A percentile compares a stretch with the other conserved stretches of the same genome.
phyloP scores from a whole-genome alignment of 1,139 yeast species.

The Kluyveromyces marxianus region DNA sequence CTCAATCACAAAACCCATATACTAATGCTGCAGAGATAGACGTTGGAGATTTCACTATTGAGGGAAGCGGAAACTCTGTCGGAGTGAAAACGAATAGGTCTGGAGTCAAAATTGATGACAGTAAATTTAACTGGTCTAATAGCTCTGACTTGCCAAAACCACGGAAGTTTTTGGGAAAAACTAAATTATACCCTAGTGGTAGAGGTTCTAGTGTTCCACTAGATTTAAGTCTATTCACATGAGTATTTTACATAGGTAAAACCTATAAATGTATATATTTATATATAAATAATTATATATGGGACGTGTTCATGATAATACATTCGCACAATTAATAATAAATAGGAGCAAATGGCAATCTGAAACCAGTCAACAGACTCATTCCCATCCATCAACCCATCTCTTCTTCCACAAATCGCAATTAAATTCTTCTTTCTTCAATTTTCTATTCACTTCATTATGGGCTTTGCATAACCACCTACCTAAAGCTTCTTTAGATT shows the following conservation, averaged over 20 bases:
- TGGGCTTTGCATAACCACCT: conserved; percentile 94
- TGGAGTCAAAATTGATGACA: conserved; percentile 55
- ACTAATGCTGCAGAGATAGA: conserved; percentile 31
- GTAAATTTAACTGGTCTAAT: conserved; percentile 65
- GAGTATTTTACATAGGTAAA: background rate
- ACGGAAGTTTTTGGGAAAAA: conserved; percentile 58
- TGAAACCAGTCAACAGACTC: conserved; percentile 11
- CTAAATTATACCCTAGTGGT: conserved; percentile 88
- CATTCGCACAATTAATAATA: too few relatives aligned
- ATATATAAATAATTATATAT: too few relatives aligned
- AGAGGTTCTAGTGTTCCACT: conserved; percentile 92
- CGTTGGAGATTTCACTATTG: conserved; percentile 30
- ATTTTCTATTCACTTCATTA: conserved; percentile 75
- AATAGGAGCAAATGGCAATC: too few relatives aligned
- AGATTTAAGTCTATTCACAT: conserved; percentile 42
- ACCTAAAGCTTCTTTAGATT: conserved; percentile 72
- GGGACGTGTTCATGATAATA: too few relatives aligned
- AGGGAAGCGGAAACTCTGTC: conserved; percentile 19
- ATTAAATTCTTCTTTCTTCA: conserved; percentile 81
- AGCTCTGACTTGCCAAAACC: conserved; percentile 75
- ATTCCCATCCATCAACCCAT: conserved; percentile 80
- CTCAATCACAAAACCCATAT: conserved; percentile 14
- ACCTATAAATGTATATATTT: too few relatives aligned
- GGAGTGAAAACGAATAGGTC: conserved; percentile 42
- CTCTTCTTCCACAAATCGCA: conserved; percentile 87